Percentiles rank a stretch among this genome's conserved stretches.
Evolutionary conservation across 257 asterid species (phyloP).

Genomic region (Solanum lycopersicoides): DNA sequence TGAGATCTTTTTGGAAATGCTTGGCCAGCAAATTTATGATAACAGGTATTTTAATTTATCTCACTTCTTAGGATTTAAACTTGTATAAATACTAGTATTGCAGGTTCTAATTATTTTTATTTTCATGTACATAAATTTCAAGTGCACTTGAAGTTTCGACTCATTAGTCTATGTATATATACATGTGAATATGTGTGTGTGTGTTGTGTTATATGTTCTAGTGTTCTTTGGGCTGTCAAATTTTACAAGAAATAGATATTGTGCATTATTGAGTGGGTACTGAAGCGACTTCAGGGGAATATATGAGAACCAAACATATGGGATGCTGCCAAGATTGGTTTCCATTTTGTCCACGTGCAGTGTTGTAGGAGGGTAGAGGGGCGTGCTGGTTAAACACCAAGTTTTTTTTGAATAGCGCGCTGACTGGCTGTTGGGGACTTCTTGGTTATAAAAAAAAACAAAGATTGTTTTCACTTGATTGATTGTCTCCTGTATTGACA

Average conservation of each 20-base stretch:
- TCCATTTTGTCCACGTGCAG: neutral
- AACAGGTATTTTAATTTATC: slow-evolving; percentile 39
- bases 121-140: neutral
- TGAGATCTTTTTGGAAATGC: slow-evolving; percentile 74
- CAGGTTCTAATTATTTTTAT: neutral
- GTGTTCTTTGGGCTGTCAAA: neutral
- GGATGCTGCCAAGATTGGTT: neutral
- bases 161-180: neutral
- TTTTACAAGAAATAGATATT: neutral
- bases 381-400: neutral
- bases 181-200: neutral
- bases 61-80: neutral
- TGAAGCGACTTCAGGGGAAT: neutral
- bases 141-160: neutral
- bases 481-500: slow-evolving; percentile 4
- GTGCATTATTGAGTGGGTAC: neutral
- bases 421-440: neutral
- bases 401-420: neutral
- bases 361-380: neutral
- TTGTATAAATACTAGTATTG: neutral
- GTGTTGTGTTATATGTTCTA: neutral
- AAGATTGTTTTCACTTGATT: neutral
- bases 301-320: too few relatives aligned
- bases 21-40: slow-evolving; percentile 74
- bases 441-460: neutral